These are phyloP conservation scores for Pseudogymnoascus sp. DNA, from an alignment of 2,329 filamentous ascomycete species.

Conservation along the genomic window DNA sequence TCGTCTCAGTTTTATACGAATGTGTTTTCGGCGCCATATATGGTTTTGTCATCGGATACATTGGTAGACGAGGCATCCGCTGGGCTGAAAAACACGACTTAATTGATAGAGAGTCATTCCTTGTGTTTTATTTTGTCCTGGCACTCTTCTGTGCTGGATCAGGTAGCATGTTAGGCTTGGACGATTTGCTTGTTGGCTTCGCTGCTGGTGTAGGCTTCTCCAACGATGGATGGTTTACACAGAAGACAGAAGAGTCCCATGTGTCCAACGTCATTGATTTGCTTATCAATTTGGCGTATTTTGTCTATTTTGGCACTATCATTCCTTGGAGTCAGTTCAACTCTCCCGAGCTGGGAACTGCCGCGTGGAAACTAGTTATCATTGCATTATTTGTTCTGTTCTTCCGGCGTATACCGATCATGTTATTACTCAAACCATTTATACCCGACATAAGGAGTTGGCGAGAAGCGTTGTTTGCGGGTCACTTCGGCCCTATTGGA, in stretches of 20 bases:
- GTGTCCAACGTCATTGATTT: slow-evolving; percentile 99
- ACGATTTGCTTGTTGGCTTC: slow-evolving; percentile 91
- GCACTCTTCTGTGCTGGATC: slow-evolving; percentile 93
- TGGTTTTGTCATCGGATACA: slow-evolving; percentile 80
- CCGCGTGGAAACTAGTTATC: slow-evolving; percentile 85
- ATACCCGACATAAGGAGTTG: slow-evolving; percentile 98
- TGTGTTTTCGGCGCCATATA: slow-evolving; percentile 88
- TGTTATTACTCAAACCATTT: slow-evolving; percentile 81
- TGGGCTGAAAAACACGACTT: slow-evolving; percentile 73
- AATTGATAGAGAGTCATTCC: slow-evolving; percentile 92
- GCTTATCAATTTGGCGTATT: slow-evolving; percentile 92
- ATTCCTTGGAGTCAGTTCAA: slow-evolving; percentile 95
- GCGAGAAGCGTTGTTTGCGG: slow-evolving; percentile 92
- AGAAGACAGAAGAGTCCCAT: slow-evolving; percentile 96
- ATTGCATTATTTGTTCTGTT: slow-evolving; percentile 89
- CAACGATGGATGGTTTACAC: slow-evolving; percentile 97
- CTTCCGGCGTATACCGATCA: slow-evolving; percentile 91
- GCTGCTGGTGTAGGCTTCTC: slow-evolving; percentile 96
- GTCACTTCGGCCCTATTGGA: slow-evolving; percentile 94
- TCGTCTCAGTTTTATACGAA: slow-evolving; percentile 85
- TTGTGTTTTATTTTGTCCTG: slow-evolving; percentile 97
- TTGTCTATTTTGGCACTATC: slow-evolving; percentile 95
- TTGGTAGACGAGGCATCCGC: slow-evolving; percentile 83
- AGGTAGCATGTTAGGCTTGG: slow-evolving; percentile 80
- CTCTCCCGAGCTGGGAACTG: slow-evolving; percentile 59